Conservation (phyloP, 2,329 filamentous ascomycete species). For the Exophiala lecanii-corni region DNA sequence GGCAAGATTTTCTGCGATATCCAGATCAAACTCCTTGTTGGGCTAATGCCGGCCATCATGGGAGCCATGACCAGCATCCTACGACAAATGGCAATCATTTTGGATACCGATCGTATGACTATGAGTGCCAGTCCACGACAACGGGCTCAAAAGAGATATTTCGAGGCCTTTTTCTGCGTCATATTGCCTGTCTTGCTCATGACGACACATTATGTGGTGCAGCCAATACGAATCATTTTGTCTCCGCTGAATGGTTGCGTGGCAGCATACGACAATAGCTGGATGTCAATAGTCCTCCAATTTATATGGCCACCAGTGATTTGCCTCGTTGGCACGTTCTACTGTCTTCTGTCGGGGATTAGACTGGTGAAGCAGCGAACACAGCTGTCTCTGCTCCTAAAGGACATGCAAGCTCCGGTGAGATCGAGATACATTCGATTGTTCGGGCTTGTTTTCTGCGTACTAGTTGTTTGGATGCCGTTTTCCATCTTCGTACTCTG, state of each 20-base stretch:
- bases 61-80: conserved; percentile 56
- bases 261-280: conserved; percentile 51
- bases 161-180: conserved; percentile 55
- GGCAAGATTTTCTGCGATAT: conserved; percentile 62
- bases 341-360: conserved; percentile 57
- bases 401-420: conserved; percentile 52
- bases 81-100: conserved; percentile 54
- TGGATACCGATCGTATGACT: conserved; percentile 54
- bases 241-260: conserved; percentile 39
- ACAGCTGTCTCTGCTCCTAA: conserved; percentile 55
- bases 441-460: conserved; percentile 44
- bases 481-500: conserved; percentile 49
- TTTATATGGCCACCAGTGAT: conserved; percentile 55
- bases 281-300: conserved; percentile 52
- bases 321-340: conserved; percentile 50
- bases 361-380: conserved; percentile 58
- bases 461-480: conserved; percentile 54
- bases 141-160: conserved; percentile 41
- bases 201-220: conserved; percentile 55
- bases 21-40: conserved; percentile 55
- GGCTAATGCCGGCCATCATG: conserved; percentile 48
- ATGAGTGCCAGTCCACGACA: conserved; percentile 48
- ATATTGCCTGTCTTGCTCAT: conserved; percentile 53
- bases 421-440: conserved; percentile 29
- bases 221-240: conserved; percentile 55